These are phyloP conservation scores for Auriscalpium microsporum DNA, from an alignment of 768 basidiomycete species.

Conservation along the genomic window DNA sequence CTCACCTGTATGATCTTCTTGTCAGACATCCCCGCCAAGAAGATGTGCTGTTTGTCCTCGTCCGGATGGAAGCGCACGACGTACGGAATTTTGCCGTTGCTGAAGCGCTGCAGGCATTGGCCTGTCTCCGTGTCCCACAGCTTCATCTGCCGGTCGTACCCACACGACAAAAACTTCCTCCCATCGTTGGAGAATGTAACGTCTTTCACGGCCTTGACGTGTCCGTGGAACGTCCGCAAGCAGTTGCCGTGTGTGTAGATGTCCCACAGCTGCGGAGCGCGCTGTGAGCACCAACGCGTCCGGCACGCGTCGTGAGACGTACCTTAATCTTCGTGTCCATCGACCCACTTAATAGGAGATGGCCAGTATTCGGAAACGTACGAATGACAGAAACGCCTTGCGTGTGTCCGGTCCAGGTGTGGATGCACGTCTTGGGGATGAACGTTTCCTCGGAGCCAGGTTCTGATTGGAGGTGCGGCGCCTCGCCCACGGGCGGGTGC, in stretches of 20 bases:
- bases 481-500: constrained; percentile 84
- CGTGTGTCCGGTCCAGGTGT: constrained; percentile 98
- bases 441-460: constrained; percentile 83
- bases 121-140: constrained; percentile 99
- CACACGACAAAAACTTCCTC: constrained; percentile 79
- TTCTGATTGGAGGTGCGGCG: constrained; percentile 74
- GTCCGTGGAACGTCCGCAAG: constrained; percentile 93
- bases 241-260: constrained; percentile 96
- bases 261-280: constrained; percentile 76
- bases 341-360: constrained; percentile 86
- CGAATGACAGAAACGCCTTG: constrained; percentile 92
- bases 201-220: constrained; percentile 94
- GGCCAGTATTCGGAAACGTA: constrained; percentile 86
- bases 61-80: constrained; percentile 95
- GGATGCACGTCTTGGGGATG: constrained; percentile 90
- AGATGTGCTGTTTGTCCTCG: constrained; percentile 90
- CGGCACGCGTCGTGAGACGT: constrained; percentile 10
- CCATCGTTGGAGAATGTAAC: constrained; percentile 94
- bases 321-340: constrained; percentile 99
- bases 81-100: constrained; percentile 96
- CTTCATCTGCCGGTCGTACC: constrained; percentile 96
- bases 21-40: constrained; percentile 97
- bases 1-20: constrained; percentile 97
- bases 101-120: constrained; percentile 93
- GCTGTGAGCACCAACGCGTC: no score